Percentiles rank a stretch among this genome's conserved stretches.
Evolutionary conservation across 139 green algal genomes (phyloP).

Genomic region (Chlorella sp.): DNA sequence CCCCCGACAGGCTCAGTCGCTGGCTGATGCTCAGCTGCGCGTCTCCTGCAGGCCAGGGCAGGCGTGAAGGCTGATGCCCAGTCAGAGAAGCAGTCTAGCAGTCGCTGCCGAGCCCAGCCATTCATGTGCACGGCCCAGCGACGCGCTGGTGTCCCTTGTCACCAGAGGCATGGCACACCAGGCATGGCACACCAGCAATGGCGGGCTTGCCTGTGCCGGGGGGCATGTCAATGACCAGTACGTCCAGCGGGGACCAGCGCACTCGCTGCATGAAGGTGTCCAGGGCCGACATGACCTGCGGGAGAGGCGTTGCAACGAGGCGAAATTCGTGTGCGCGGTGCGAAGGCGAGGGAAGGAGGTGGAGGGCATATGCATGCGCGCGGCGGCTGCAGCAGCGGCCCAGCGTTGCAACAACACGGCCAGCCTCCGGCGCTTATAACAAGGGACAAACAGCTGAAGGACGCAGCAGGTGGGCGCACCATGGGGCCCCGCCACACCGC

Average conservation of each 20-base stretch:
- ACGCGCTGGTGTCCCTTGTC: no score
- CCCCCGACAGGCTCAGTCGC: constrained; percentile 79
- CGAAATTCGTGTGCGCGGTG: no score
- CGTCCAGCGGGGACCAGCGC: constrained; percentile 85
- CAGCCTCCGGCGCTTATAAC: no score
- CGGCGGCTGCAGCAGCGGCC: no score
- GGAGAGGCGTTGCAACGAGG: no score
- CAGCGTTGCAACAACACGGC: no score
- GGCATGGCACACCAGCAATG: not conserved
- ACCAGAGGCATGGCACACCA: not conserved
- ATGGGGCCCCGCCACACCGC: constrained; percentile 93
- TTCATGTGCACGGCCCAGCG: no score
- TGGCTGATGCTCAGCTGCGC: constrained; percentile 86
- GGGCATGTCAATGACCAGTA: constrained; percentile 96
- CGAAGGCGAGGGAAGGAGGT: no score
- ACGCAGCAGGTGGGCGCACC: constrained; percentile 59
- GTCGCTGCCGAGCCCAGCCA: no score
- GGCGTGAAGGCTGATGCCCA: not conserved
- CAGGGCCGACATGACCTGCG: constrained; percentile 83
- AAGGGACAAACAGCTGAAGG: no score
- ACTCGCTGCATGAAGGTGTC: constrained; percentile 85
- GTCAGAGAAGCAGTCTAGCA: no score
- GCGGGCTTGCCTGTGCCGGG: constrained; percentile 79
- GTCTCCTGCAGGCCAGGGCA: not conserved
- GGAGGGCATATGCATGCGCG: no score